Conservation (phyloP, 257 asterid genomes). For the Capsicum chinense region DNA sequence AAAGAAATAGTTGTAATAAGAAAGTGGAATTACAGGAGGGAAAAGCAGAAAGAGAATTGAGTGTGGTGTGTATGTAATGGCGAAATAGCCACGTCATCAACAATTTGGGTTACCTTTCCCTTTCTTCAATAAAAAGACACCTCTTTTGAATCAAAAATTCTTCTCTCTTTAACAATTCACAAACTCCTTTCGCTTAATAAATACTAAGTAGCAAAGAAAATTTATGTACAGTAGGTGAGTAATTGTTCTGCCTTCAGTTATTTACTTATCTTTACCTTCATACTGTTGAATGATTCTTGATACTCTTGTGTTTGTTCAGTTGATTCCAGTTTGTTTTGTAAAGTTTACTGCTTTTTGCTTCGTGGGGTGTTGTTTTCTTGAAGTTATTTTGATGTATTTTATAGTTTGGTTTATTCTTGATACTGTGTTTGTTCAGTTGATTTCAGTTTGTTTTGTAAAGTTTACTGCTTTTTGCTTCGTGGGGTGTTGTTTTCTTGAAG, state of each 20-base stretch:
- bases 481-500: not conserved
- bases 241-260: not conserved
- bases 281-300: not conserved
- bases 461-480: not conserved
- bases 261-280: not conserved
- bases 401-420: not conserved
- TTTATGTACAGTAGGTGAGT: too few species aligned
- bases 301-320: not conserved
- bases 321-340: not conserved
- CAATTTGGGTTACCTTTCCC: constrained; percentile 24
- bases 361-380: not conserved
- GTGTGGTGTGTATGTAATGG: constrained; percentile 3
- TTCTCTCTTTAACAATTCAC: not conserved
- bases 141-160: constrained; percentile 22
- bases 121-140: constrained; percentile 30
- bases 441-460: not conserved
- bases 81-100: constrained; percentile 34
- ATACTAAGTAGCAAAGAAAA: too few species aligned
- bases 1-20: not conserved
- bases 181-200: not conserved
- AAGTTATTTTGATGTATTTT: not conserved
- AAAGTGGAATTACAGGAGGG: constrained; percentile 32
- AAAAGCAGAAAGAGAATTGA: constrained; percentile 25
- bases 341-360: not conserved
- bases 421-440: not conserved